Evolutionary conservation across 208 protist species (phyloP).

Genomic region (Leishmania tarentolae): DNA sequence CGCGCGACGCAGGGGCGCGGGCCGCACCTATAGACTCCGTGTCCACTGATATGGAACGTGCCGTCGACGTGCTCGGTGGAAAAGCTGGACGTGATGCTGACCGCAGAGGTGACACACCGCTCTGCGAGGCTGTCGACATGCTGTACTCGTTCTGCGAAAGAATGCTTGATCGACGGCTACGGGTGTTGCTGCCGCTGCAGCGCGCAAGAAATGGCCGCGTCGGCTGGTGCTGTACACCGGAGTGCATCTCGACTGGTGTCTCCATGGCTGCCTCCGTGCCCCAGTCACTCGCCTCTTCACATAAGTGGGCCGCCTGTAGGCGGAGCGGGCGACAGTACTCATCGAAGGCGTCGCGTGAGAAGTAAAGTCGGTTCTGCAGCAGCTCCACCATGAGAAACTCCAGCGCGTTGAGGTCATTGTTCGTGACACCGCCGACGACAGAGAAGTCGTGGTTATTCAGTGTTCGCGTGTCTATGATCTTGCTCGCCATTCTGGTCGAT

Average conservation of each 20-base stretch:
- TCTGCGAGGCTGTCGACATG: constrained; percentile 23
- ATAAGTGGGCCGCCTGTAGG: constrained; percentile 30
- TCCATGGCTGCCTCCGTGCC: not conserved
- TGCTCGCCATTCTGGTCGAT: constrained; percentile 61
- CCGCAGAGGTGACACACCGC: constrained; percentile 26
- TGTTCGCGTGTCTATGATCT: constrained; percentile 76
- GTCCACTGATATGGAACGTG: constrained; percentile 26
- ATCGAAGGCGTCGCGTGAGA: constrained; percentile 58
- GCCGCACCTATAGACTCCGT: constrained; percentile 16
- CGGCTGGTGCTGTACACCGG: constrained; percentile 16
- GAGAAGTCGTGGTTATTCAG: constrained; percentile 84
- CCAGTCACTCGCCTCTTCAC: constrained; percentile 16
- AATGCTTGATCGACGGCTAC: constrained; percentile 32
- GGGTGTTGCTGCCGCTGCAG: constrained; percentile 13
- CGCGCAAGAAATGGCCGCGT: constrained; percentile 12
- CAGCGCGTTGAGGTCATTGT: constrained; percentile 67
- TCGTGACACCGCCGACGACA: constrained; percentile 55
- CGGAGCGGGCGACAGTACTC: constrained; percentile 45
- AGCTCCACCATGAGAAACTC: constrained; percentile 56
- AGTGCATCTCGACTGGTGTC: not conserved
- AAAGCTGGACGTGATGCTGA: constrained; percentile 29
- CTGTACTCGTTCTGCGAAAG: constrained; percentile 34
- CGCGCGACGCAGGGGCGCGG: constrained; percentile 18
- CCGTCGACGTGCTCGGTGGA: constrained; percentile 23
- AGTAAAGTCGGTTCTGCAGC: constrained; percentile 67